These are phyloP conservation scores for Anthracocystis panici-leucophaei DNA, from an alignment of 1,284 basidiomycete genomes.

Conservation along the genomic window DNA sequence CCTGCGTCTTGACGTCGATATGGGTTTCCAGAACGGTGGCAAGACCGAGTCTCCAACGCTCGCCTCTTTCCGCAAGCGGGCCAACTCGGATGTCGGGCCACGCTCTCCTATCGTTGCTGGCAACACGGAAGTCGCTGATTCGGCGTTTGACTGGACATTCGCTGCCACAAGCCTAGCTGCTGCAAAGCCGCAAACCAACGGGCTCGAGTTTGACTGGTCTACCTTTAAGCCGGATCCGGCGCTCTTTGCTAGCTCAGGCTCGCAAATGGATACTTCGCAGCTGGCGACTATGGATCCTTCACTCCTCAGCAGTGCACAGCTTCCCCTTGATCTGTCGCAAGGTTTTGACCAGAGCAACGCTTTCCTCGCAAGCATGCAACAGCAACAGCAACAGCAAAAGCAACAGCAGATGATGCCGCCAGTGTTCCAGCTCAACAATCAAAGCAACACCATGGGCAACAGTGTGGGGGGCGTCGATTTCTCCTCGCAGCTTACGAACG, in stretches of 20 bases:
- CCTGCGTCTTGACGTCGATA: constrained; percentile 58
- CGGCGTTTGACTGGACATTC: constrained; percentile 46
- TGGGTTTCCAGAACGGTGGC: constrained; percentile 50
- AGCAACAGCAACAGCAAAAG: constrained; percentile 27
- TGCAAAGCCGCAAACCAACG: constrained; percentile 13
- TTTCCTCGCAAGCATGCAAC: constrained; percentile 21
- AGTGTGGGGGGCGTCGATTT: constrained; percentile 18
- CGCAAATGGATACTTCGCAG: constrained; percentile 27
- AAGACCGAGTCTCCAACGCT: constrained; percentile 51
- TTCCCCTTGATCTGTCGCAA: constrained; percentile 18
- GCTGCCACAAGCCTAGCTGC: constrained; percentile 20
- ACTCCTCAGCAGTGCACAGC: constrained; percentile 22
- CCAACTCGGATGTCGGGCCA: constrained; percentile 57
- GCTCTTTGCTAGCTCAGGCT: not conserved
- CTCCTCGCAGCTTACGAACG: constrained; percentile 15
- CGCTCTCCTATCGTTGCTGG: constrained; percentile 43
- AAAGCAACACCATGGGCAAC: constrained; percentile 32
- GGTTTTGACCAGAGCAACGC: constrained; percentile 8
- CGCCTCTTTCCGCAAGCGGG: constrained; percentile 47
- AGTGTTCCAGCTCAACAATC: constrained; percentile 39
- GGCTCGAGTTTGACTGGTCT: constrained; percentile 30
- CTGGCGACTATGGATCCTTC: constrained; percentile 47
- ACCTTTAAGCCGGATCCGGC: constrained; percentile 22
- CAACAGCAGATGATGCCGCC: constrained; percentile 35
- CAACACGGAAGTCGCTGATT: constrained; percentile 15